Evolutionary conservation across 2,329 filamentous ascomycete species (phyloP).

Genomic region (Microdochium trichocladiopsis): DNA sequence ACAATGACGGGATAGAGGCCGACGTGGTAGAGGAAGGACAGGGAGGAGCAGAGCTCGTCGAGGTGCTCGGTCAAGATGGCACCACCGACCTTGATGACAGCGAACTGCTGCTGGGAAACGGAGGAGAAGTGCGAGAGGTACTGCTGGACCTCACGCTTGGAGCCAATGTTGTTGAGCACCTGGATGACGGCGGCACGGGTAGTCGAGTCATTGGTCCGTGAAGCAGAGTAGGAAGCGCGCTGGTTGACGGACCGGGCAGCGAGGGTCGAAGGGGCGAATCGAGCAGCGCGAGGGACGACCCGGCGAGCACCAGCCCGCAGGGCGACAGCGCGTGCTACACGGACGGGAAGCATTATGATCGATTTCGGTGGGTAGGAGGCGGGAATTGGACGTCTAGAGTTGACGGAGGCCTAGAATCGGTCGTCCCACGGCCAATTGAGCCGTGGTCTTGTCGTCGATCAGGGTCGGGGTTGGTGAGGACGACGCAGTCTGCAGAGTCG

Average conservation of each 20-base stretch:
- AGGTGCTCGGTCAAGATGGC: constrained; percentile 93
- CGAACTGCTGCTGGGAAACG: constrained; percentile 93
- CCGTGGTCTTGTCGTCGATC: neutral
- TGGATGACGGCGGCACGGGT: constrained; percentile 80
- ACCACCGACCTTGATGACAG: constrained; percentile 96
- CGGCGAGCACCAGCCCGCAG: constrained; percentile 21
- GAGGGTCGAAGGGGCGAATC: constrained; percentile 6
- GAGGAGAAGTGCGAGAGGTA: constrained; percentile 97
- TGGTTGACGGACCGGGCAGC: neutral
- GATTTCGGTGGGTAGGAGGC: neutral
- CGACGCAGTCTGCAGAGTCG: neutral
- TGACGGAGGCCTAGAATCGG: neutral
- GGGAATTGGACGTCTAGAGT: neutral
- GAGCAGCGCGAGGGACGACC: constrained; percentile 12
- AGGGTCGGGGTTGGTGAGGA: neutral
- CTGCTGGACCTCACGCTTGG: constrained; percentile 92
- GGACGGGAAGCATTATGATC: constrained; percentile 15
- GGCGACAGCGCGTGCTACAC: constrained; percentile 16
- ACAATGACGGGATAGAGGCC: constrained; percentile 93
- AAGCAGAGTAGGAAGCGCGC: constrained; percentile 23
- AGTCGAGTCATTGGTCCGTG: constrained; percentile 39
- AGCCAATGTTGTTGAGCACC: constrained; percentile 90
- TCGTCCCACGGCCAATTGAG: constrained; percentile 1
- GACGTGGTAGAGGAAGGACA: constrained; percentile 91
- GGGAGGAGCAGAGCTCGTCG: constrained; percentile 80